Evolutionary conservation across 768 basidiomycete species (phyloP).

Genomic region (Myochromella boudieri): DNA sequence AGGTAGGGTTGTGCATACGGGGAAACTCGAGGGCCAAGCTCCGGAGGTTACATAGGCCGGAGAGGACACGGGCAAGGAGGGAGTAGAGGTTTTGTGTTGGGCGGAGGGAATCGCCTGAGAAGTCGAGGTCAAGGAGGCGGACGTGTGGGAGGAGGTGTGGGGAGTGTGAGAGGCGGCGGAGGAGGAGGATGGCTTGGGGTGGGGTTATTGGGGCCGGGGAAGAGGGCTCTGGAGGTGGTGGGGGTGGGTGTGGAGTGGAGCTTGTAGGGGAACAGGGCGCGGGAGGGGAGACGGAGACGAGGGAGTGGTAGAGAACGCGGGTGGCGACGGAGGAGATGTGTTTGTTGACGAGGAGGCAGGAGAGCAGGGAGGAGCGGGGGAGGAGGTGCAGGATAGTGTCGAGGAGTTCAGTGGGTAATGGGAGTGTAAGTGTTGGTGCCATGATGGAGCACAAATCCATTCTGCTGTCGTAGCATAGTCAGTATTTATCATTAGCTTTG

Average conservation of each 20-base stretch:
- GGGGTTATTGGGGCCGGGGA: too few relatives aligned
- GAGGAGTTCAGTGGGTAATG: constrained; percentile 33
- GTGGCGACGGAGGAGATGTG: constrained; percentile 26
- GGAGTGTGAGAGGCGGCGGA: constrained; percentile 39
- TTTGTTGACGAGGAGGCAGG: constrained; percentile 24
- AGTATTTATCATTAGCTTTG: too few relatives aligned
- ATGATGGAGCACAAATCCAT: too few relatives aligned
- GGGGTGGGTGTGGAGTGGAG: too few relatives aligned
- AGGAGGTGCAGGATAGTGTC: constrained; percentile 27
- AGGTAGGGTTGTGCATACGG: constrained; percentile 37
- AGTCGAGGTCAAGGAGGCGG: constrained; percentile 46
- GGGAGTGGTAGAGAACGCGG: constrained; percentile 30
- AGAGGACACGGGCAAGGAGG: constrained; percentile 47
- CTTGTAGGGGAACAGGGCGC: too few relatives aligned
- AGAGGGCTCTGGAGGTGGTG: too few relatives aligned
- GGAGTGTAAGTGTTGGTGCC: too few relatives aligned
- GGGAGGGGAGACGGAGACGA: constrained; percentile 31
- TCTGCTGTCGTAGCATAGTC: too few relatives aligned
- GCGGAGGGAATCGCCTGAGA: constrained; percentile 21
- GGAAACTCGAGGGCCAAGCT: constrained; percentile 53
- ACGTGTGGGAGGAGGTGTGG: constrained; percentile 39
- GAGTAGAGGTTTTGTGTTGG: constrained; percentile 50
- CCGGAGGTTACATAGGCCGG: constrained; percentile 34
- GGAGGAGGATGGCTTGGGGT: constrained; percentile 30
- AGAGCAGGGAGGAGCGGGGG: constrained; percentile 17